Evolutionary conservation across 1,139 yeast species (phyloP), one percentile per base, ranked within the genome.

Genomic region (Hyphopichia fennica): DNA sequence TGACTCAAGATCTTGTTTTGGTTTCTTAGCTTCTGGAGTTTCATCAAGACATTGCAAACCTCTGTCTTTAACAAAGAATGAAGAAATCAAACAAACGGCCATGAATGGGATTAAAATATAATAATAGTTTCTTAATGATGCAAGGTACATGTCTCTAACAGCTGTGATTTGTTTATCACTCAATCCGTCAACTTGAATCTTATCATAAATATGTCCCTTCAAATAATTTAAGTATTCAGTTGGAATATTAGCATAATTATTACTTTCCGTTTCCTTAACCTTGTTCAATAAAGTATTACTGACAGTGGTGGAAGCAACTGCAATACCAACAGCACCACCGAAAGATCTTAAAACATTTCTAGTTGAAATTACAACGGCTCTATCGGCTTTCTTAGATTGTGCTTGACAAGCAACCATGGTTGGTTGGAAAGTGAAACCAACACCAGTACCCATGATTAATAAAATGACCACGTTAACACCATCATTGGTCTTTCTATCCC

Each of bases 401-500:
- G 84, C 81, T 54, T 77, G 81, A 1, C 72, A 72, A 1, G 83
- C 83, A 8, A 79, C 73, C 66, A 79, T 65, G 0, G 81, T 72
- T 7, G 67, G 67, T 40, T 62, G 66, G 50, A 62, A 62, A 3
- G 61, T 54, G 34, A 48, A 55, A 1, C 65, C 67, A 14, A 60
- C 58, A 1, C 84, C 84, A 4, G 62, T 44, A 4, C 84, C 84
- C 60, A 70, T 67, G 7, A 75, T 37, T 10, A 75, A 45, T 42
- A 76, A 49, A 1, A 69, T 60, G 15, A 69, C 61, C 3, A 65
- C 65, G 32, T 64, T 56, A 0, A 60, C 58, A 1, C 68, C 78
- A n/a, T 58, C 58, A 9, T 55, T 50, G 2, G 73, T 54, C 3
- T 52, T 40, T 8, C 54, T 58, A 37, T 55, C 54, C 63, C 69